A percentile compares a stretch with the other conserved stretches of the same genome.
Conservation (phyloP, 2,329 filamentous ascomycete genomes). For the Botrytis sinoallii region DNA sequence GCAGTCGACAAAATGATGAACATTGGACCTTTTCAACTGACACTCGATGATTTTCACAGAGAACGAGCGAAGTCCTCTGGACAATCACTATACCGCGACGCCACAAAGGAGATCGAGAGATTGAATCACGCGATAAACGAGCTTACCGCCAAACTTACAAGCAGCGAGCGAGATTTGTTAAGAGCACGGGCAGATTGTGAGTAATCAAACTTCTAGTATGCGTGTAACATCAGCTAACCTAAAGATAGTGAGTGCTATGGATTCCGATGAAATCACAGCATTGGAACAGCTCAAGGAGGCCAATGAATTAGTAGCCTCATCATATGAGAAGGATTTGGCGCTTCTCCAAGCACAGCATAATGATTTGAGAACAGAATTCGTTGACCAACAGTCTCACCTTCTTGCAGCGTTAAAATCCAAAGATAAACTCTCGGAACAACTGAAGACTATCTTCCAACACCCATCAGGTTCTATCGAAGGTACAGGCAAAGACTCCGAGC, state of each 20-base stretch:
- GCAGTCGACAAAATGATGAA: conserved; percentile 39
- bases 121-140: conserved; percentile 47
- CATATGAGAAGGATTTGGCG: conserved; percentile 57
- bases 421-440: conserved; percentile 55
- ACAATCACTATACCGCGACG: conserved; percentile 47
- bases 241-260: conserved; percentile 49
- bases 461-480: conserved; percentile 17
- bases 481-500: conserved; percentile 9
- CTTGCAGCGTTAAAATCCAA: conserved; percentile 59
- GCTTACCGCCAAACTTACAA: conserved; percentile 45
- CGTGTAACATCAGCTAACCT: conserved; percentile 25
- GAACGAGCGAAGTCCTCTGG: conserved; percentile 52
- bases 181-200: conserved; percentile 51
- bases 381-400: conserved; percentile 57
- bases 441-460: conserved; percentile 34
- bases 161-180: conserved; percentile 55
- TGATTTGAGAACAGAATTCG: conserved; percentile 49
- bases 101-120: conserved; percentile 48
- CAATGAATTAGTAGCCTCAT: conserved; percentile 56
- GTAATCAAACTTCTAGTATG: conserved; percentile 30
- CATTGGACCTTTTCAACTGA: conserved; percentile 39
- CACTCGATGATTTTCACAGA: conserved; percentile 49
- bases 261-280: conserved; percentile 52
- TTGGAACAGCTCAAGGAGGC: conserved; percentile 58
- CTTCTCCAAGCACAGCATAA: conserved; percentile 51